A percentile compares a stretch with the other conserved stretches of the same genome.
These are phyloP conservation scores for Byssoonygena ceratinophila DNA, from an alignment of 2,329 filamentous ascomycete species.

Conservation along the genomic window DNA sequence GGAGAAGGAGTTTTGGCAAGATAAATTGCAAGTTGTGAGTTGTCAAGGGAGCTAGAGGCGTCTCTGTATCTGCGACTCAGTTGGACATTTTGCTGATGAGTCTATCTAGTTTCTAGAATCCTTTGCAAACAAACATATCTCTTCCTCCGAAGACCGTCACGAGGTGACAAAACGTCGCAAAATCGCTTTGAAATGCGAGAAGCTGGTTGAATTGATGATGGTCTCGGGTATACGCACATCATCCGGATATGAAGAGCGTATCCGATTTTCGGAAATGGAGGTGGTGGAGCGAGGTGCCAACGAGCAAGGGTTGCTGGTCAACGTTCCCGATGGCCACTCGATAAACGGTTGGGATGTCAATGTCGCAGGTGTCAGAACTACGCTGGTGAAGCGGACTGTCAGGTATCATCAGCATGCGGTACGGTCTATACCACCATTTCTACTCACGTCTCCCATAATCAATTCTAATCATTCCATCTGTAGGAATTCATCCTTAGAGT, in stretches of 20 bases:
- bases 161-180: slow-evolving; percentile 95
- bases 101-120: slow-evolving; percentile 73
- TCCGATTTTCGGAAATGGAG: slow-evolving; percentile 92
- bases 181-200: slow-evolving; percentile 82
- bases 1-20: slow-evolving; percentile 99
- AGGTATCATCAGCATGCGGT: slow-evolving; percentile 85
- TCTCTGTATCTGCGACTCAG: too few species aligned
- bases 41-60: background rate
- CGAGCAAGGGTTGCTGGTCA: slow-evolving; percentile 76
- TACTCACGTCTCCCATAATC: background rate
- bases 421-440: slow-evolving; percentile 27
- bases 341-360: slow-evolving; percentile 98
- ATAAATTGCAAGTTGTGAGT: slow-evolving; percentile 85
- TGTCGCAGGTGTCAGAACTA: slow-evolving; percentile 75
- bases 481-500: slow-evolving; percentile 85
- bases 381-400: slow-evolving; percentile 71
- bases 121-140: slow-evolving; percentile 94
- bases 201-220: slow-evolving; percentile 98
- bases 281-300: slow-evolving; percentile 90
- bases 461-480: background rate
- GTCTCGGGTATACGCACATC: slow-evolving; percentile 92
- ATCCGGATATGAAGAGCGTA: slow-evolving; percentile 93
- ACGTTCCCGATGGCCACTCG: slow-evolving; percentile 78
- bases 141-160: slow-evolving; percentile 86
- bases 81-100: too few species aligned